Evolutionary conservation across 768 basidiomycete genomes (phyloP).

Genomic region (Boletus patriciae): DNA sequence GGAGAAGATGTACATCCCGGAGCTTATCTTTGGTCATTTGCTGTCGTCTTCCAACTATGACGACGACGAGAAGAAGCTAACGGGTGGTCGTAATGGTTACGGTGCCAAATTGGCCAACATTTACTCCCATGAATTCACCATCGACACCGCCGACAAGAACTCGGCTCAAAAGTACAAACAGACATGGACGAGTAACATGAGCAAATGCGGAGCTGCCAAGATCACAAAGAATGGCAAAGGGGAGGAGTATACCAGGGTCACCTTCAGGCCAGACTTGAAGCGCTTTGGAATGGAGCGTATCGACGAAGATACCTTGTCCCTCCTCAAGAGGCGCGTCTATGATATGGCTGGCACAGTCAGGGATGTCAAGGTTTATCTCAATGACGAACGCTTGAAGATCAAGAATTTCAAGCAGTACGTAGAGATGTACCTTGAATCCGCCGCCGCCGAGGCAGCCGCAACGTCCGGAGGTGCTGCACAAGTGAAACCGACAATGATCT

Average conservation of each 20-base stretch:
- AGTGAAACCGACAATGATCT: slow-evolving; percentile 73
- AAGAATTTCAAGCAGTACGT: slow-evolving; percentile 98
- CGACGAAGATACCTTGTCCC: slow-evolving; percentile 85
- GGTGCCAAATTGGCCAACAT: slow-evolving; percentile 98
- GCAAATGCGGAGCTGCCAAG: slow-evolving; percentile 81
- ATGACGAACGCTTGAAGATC: slow-evolving; percentile 88
- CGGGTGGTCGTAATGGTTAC: slow-evolving; percentile 97
- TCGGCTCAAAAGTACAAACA: slow-evolving; percentile 90
- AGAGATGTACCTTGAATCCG: slow-evolving; percentile 85
- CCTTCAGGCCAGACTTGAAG: slow-evolving; percentile 88
- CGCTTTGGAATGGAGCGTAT: slow-evolving; percentile 92
- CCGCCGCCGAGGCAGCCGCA: slow-evolving; percentile 65
- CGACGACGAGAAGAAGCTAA: slow-evolving; percentile 97
- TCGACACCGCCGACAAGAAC: slow-evolving; percentile 93
- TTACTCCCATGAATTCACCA: slow-evolving; percentile 92
- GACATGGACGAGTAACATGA: slow-evolving; percentile 94
- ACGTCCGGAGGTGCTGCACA: slow-evolving; percentile 78
- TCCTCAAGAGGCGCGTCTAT: slow-evolving; percentile 92
- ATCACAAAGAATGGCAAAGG: slow-evolving; percentile 87
- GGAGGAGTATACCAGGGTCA: slow-evolving; percentile 91
- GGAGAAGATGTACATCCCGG: slow-evolving; percentile 94
- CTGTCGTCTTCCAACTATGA: slow-evolving; percentile 96
- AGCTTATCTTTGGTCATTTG: slow-evolving; percentile 95
- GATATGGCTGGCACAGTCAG: slow-evolving; percentile 96
- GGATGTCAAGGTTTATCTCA: slow-evolving; percentile 90